Conservation (phyloP, 805 yeast species). For the Kodamaea laetipori region DNA sequence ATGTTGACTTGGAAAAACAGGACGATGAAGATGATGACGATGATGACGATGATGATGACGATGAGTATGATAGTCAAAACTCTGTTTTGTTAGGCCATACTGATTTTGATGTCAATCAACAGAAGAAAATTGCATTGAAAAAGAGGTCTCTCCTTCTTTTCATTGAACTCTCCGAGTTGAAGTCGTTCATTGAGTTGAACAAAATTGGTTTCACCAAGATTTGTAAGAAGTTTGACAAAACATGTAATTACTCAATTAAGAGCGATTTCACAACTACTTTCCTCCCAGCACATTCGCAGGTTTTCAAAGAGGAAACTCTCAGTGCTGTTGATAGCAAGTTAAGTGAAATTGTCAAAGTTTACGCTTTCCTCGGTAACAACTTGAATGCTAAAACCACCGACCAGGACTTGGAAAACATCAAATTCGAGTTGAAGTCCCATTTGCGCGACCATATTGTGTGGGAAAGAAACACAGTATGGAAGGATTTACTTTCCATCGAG, state of each 20-base stretch:
- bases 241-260: constrained; percentile 62
- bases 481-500: constrained; percentile 83
- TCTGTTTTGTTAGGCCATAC: constrained; percentile 30
- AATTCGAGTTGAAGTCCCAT: constrained; percentile 50
- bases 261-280: constrained; percentile 51
- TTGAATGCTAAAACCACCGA: constrained; percentile 43
- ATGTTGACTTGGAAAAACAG: constrained; percentile 22
- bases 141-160: constrained; percentile 65
- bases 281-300: constrained; percentile 50
- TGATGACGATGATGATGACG: constrained; percentile 32
- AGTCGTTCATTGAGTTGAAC: constrained; percentile 81
- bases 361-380: constrained; percentile 39
- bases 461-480: constrained; percentile 98
- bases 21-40: constrained; percentile 14
- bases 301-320: constrained; percentile 49
- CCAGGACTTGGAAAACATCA: constrained; percentile 45
- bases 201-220: constrained; percentile 88
- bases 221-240: constrained; percentile 88
- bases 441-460: constrained; percentile 92
- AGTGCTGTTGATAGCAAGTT: constrained; percentile 50
- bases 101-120: constrained; percentile 52
- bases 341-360: constrained; percentile 53
- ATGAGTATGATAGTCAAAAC: constrained; percentile 24
- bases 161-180: constrained; percentile 77
- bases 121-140: constrained; percentile 62